phyloP scores from a whole-genome alignment of 2,329 filamentous ascomycete genomes.

The Claviceps africana region DNA sequence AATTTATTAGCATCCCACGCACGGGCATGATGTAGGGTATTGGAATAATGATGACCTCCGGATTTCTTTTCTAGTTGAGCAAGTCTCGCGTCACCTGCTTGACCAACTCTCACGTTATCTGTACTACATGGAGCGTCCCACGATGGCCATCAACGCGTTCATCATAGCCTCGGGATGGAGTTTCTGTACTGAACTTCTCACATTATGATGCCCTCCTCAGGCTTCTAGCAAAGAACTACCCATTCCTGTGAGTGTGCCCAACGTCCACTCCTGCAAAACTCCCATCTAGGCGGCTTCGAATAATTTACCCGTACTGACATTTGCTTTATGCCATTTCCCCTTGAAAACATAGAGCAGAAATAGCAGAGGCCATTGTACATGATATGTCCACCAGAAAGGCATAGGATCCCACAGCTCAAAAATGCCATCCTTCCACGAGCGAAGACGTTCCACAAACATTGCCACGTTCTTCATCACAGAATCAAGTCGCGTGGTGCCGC shows the following conservation, averaged over 20 bases:
- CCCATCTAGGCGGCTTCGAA: slow-evolving; percentile 12
- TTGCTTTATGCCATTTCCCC: slow-evolving; percentile 48
- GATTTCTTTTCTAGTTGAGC: too few relatives aligned
- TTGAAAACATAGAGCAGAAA: slow-evolving; percentile 32
- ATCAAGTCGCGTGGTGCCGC: slow-evolving; percentile 7
- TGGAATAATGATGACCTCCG: too few relatives aligned
- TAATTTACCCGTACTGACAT: slow-evolving; percentile 45
- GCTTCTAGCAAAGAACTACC: not conserved
- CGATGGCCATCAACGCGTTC: not conserved
- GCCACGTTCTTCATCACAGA: slow-evolving; percentile 6
- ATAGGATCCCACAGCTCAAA: slow-evolving; percentile 41
- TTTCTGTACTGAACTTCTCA: not conserved
- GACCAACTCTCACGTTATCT: too few relatives aligned
- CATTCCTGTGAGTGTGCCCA: not conserved
- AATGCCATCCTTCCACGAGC: slow-evolving; percentile 40
- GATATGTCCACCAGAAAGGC: slow-evolving; percentile 43
- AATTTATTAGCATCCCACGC: too few relatives aligned
- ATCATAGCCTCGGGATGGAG: not conserved
- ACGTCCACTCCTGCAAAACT: not conserved
- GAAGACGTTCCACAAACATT: slow-evolving; percentile 21
- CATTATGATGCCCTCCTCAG: not conserved
- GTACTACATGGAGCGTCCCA: too few relatives aligned
- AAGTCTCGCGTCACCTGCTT: too few relatives aligned
- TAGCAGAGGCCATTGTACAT: slow-evolving; percentile 39
- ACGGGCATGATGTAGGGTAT: too few relatives aligned